Base-by-base conservation (phyloP, 805 yeast species). In the Yarrowia phangngaensis region DNA sequence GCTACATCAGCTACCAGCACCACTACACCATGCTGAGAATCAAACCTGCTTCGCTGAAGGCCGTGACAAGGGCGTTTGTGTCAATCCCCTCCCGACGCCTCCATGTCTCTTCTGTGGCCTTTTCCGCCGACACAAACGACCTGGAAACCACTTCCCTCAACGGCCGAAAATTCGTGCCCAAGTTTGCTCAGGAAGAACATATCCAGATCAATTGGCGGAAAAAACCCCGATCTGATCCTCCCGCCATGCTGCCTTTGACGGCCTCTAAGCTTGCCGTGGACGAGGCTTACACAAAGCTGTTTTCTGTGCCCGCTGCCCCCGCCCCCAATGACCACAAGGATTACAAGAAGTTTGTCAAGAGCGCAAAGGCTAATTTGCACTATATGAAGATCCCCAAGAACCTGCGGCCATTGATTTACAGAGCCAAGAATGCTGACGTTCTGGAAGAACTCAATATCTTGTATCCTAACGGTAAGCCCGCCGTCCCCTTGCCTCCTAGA, bases 381-480 rank as follows among this genome's bases (percentile, higher is more conserved):
- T 45, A 19, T 20, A 15, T 17, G 32, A 45, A 45, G 50, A 17
- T 45, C 17, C 50, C 50, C 50, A 45, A 45, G 40, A 45, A 45
- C 31, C 14, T 45, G 26, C 38, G 32, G 23, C 50, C 50, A 24
- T 32, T 33, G 11, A 32, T 32, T 11, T 45, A 13, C 32, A 38
- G 50, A 11, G 27, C 4, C n/a, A 41, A 41, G 48, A 41, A 41
- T 31, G 4, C 27, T 1, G 48, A 41, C 13, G 22, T 41, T 9
- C 35, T 41, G 20, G 48, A 41, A 17, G 48, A 41, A 29, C 35
- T 41, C 13, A 41, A 41, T 22, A 13, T 41, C 8, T 28, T 41
- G 14, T 41, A 41, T 29, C 48, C 48, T 9, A n/a, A 8, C 3
- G 48, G 48, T 11, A 8, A 20, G 16, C 15, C 27, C 8, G 48